phyloP scores from a whole-genome alignment of 495 filamentous ascomycete genomes.

The Tuber aestivum region DNA sequence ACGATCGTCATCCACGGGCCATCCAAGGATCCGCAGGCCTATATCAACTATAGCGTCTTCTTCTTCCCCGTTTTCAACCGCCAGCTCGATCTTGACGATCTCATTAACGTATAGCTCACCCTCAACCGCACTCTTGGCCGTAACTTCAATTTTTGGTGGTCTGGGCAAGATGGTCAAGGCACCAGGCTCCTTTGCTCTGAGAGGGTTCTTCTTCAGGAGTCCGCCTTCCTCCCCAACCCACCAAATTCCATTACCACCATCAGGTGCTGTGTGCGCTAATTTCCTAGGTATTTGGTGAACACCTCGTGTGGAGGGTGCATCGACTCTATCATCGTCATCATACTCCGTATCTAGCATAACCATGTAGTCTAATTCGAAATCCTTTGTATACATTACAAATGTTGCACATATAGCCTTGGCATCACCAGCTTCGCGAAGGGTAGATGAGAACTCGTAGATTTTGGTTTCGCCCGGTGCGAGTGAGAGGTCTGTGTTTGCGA shows the following conservation, averaged over 20 bases:
- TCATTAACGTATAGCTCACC: slow-evolving; percentile 79
- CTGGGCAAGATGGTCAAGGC: slow-evolving; percentile 69
- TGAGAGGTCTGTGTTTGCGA: slow-evolving; percentile 60
- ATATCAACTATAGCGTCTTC: slow-evolving; percentile 65
- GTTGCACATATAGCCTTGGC: slow-evolving; percentile 60
- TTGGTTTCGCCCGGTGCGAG: slow-evolving; percentile 63
- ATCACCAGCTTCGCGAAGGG: slow-evolving; percentile 74
- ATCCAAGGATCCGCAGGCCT: slow-evolving; percentile 61
- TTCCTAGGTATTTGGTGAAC: slow-evolving; percentile 37
- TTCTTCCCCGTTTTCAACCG: slow-evolving; percentile 77
- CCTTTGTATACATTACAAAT: slow-evolving; percentile 56
- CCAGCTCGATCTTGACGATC: slow-evolving; percentile 58
- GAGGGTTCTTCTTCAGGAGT: slow-evolving; percentile 44
- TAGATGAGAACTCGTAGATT: slow-evolving; percentile 64
- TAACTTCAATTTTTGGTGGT: slow-evolving; percentile 83
- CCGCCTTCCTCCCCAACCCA: slow-evolving; percentile 24
- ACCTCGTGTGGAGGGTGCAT: slow-evolving; percentile 39
- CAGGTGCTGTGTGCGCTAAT: slow-evolving; percentile 32
- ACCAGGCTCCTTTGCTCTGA: slow-evolving; percentile 50
- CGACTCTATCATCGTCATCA: slow-evolving; percentile 45
- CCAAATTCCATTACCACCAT: slow-evolving; percentile 26
- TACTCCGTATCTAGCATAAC: slow-evolving; percentile 48
- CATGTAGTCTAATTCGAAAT: slow-evolving; percentile 63
- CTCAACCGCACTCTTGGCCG: slow-evolving; percentile 53
- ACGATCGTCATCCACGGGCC: slow-evolving; percentile 29